These are phyloP conservation scores for Epichloe glyceriae DNA, from an alignment of 2,329 filamentous ascomycete species.

Conservation along the genomic window DNA sequence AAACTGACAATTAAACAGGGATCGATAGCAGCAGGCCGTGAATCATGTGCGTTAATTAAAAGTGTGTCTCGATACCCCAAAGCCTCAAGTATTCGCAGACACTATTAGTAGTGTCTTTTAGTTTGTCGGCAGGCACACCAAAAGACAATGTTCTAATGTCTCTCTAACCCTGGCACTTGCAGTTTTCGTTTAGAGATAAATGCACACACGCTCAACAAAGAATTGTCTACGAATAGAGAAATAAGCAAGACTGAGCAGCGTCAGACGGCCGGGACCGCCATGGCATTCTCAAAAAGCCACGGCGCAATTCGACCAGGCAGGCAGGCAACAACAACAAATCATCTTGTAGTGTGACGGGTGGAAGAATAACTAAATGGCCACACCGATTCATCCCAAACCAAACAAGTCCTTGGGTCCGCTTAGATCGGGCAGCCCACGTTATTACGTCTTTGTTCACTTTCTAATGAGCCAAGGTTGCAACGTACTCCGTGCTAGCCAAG, in stretches of 20 bases:
- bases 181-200: neutral
- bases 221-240: neutral
- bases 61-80: neutral
- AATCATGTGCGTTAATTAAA: neutral
- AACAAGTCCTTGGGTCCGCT: conserved; percentile 2
- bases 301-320: neutral
- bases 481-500: conserved; percentile 8
- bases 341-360: neutral
- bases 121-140: neutral
- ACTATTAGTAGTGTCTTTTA: neutral
- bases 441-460: conserved; percentile 5
- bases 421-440: conserved; percentile 11
- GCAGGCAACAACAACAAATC: neutral
- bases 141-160: neutral
- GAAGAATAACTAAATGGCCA: neutral
- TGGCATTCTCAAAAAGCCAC: neutral
- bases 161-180: neutral
- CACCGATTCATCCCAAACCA: neutral
- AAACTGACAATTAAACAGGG: neutral
- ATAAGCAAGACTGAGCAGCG: neutral
- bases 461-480: conserved; percentile 6
- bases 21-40: neutral
- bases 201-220: neutral
- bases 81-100: neutral
- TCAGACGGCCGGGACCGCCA: neutral